Evolutionary conservation across 2,329 filamentous ascomycete species (phyloP).

Genomic region (Hymenoscyphus repandus): DNA sequence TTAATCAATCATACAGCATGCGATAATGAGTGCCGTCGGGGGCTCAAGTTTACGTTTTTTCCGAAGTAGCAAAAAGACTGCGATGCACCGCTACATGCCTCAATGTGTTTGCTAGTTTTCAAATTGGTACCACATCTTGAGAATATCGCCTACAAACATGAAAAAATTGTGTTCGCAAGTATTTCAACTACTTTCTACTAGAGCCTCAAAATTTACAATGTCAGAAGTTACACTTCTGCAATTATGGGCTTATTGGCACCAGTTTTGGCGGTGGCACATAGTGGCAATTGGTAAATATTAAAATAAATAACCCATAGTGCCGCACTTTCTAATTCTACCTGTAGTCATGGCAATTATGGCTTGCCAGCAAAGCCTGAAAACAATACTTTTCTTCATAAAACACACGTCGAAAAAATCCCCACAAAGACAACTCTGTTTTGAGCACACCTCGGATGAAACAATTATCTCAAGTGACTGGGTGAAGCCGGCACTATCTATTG

Average conservation of each 20-base stretch:
- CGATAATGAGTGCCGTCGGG: too few species aligned
- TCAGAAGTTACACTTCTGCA: neutral
- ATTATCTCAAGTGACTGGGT: neutral
- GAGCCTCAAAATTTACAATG: neutral
- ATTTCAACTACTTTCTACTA: neutral
- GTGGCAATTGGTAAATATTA: neutral
- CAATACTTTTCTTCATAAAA: neutral
- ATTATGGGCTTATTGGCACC: neutral
- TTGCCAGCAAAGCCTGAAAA: neutral
- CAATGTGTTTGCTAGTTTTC: too few species aligned
- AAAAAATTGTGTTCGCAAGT: neutral
- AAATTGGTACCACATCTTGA: too few species aligned
- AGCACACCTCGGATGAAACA: neutral
- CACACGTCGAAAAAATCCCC: too few species aligned
- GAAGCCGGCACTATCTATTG: neutral
- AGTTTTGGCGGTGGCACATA: neutral
- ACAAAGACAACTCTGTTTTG: neutral
- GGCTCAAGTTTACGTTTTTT: too few species aligned
- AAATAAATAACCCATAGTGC: neutral
- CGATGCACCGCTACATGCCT: too few species aligned
- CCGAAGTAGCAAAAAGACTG: too few species aligned
- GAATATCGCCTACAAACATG: too few species aligned
- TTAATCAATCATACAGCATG: too few species aligned
- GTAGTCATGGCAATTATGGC: neutral
- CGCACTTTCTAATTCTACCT: neutral